A percentile compares a stretch with the other conserved stretches of the same genome.
These are phyloP conservation scores for Albizia julibrissin DNA, from an alignment of 306 rosid genomes.

Conservation along the genomic window DNA sequence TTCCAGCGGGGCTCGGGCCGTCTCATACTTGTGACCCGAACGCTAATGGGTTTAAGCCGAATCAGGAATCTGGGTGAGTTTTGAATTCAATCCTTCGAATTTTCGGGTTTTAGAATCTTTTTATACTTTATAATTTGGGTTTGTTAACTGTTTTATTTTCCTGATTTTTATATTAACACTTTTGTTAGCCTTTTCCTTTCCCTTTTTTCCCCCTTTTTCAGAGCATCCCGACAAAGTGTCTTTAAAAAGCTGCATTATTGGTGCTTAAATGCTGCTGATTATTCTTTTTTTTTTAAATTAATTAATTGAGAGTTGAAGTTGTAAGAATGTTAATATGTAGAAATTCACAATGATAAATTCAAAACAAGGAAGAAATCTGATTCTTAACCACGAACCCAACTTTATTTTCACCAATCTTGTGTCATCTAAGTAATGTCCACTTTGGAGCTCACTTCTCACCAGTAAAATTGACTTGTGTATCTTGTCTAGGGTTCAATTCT, in stretches of 20 bases:
- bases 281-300: background rate
- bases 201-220: background rate
- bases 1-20: constrained; percentile 39
- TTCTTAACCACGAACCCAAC: background rate
- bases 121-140: background rate
- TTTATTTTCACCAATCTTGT: background rate
- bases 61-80: constrained; percentile 55
- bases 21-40: constrained; percentile 16
- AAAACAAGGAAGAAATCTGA: background rate
- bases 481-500: background rate
- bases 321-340: background rate
- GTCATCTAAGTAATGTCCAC: background rate
- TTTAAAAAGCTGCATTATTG: constrained; percentile 6
- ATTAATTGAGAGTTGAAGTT: background rate
- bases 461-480: background rate
- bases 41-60: constrained; percentile 2
- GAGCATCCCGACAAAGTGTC: constrained; percentile 24
- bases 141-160: background rate
- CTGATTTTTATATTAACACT: background rate
- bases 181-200: background rate
- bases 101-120: background rate
- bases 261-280: background rate
- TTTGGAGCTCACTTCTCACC: background rate
- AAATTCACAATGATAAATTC: background rate
- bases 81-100: background rate